These are phyloP conservation scores for Pseudocohnilembus persalinus DNA, from an alignment of 169 alveolate genomes.

Conservation along the genomic window DNA sequence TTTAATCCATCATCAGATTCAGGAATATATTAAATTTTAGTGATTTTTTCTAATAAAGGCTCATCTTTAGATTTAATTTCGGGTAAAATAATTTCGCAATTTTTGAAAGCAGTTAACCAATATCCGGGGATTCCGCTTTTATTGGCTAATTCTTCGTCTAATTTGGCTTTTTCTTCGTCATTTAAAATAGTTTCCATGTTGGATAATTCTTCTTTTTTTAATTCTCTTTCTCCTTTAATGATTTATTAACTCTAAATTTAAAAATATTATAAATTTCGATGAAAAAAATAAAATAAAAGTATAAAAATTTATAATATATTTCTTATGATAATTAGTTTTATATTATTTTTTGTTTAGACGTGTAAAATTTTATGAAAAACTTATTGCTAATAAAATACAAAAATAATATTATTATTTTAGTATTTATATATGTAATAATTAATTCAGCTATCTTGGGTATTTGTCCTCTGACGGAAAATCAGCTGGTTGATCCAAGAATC, in stretches of 20 bases:
- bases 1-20: constrained; percentile 33
- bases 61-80: constrained; percentile 58
- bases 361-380: too few species aligned
- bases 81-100: constrained; percentile 35
- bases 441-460: not conserved
- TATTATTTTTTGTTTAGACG: too few species aligned
- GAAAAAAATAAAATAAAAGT: too few species aligned
- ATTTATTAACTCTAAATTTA: constrained; percentile 34
- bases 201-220: constrained; percentile 37
- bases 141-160: constrained; percentile 17
- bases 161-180: constrained; percentile 30
- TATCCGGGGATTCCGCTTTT: constrained; percentile 34
- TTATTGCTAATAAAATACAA: too few species aligned
- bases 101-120: constrained; percentile 56
- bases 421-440: too few species aligned
- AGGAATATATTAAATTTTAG: constrained; percentile 38
- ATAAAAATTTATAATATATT: too few species aligned
- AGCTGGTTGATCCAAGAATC: not conserved
- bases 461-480: not conserved
- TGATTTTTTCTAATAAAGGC: constrained; percentile 44
- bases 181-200: constrained; percentile 31
- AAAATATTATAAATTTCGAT: not conserved
- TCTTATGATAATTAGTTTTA: too few species aligned
- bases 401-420: too few species aligned
- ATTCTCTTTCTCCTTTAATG: constrained; percentile 32